Percentiles rank a stretch among this genome's conserved stretches.
These are phyloP conservation scores for Diaporthe citri DNA, from an alignment of 2,329 filamentous ascomycete species.

Conservation along the genomic window DNA sequence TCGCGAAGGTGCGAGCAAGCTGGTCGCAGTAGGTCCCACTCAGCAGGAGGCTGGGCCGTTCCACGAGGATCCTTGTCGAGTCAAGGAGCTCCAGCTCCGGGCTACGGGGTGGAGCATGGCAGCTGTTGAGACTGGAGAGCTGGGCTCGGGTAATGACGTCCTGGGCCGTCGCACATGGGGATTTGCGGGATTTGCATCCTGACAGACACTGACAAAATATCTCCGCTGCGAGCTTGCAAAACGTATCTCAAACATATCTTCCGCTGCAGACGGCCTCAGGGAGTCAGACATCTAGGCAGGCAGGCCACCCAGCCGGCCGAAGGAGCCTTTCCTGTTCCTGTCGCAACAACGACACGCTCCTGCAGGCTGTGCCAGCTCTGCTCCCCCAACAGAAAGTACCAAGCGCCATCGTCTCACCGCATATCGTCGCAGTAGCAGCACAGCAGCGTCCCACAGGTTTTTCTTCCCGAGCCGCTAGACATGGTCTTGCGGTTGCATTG, in stretches of 20 bases:
- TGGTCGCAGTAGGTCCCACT: not conserved
- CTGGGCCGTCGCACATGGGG: not conserved
- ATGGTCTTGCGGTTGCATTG: slow-evolving; percentile 10
- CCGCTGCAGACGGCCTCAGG: not conserved
- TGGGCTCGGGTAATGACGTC: not conserved
- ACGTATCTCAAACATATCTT: not conserved
- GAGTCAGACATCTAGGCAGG: not conserved
- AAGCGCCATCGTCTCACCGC: slow-evolving; percentile 18
- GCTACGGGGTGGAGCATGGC: not conserved
- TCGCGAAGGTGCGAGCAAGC: not conserved
- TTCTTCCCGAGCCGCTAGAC: slow-evolving; percentile 23
- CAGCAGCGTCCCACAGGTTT: slow-evolving; percentile 1
- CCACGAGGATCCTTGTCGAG: slow-evolving; percentile 13
- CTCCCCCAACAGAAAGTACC: slow-evolving; percentile 11
- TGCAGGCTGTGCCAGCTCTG: not conserved
- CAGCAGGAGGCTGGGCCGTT: slow-evolving; percentile 18
- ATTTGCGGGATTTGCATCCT: slow-evolving; percentile 14
- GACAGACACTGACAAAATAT: not conserved
- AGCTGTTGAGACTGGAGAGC: slow-evolving; percentile 5
- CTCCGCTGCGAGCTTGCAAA: not conserved
- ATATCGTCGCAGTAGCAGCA: not conserved
- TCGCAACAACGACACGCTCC: not conserved
- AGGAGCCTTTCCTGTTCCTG: slow-evolving; percentile 39
- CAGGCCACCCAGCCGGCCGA: not conserved
- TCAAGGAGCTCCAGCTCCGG: slow-evolving; percentile 26